Evolutionary conservation across 371 early-diverging fungal genomes (phyloP).

Genomic region (Zopfochytrium polystomum): DNA sequence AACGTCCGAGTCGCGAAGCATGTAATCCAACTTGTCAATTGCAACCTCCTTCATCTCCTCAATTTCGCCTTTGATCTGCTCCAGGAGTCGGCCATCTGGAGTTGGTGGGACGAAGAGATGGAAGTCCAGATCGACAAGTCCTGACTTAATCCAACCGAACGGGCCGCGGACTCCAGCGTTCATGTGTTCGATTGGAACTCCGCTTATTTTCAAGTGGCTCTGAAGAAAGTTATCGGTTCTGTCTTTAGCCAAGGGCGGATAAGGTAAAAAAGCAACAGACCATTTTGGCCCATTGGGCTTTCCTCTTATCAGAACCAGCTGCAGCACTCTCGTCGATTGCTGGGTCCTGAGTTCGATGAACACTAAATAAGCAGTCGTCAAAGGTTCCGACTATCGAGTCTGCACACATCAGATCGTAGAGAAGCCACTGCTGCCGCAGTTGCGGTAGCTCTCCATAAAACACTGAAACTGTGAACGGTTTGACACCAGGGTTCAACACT

Average conservation of each 20-base stretch:
- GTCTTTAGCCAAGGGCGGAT: background rate
- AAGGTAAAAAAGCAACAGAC: too few species aligned
- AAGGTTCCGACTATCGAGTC: constrained; percentile 88
- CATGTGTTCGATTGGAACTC: constrained; percentile 87
- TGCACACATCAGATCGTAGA: constrained; percentile 87
- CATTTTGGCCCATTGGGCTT: constrained; percentile 35
- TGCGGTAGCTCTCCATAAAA: constrained; percentile 78
- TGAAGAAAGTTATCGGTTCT: constrained; percentile 22
- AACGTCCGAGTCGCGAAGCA: constrained; percentile 29
- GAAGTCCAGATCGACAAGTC: constrained; percentile 75
- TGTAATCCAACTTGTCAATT: constrained; percentile 74
- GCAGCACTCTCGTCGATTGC: background rate
- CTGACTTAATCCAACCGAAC: constrained; percentile 90
- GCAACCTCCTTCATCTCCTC: constrained; percentile 72
- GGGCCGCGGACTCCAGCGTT: constrained; percentile 85
- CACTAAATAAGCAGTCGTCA: constrained; percentile 90
- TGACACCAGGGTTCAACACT: constrained; percentile 73
- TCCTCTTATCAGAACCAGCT: background rate
- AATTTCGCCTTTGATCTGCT: constrained; percentile 46
- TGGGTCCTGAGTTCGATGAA: constrained; percentile 54
- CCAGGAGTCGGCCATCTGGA: constrained; percentile 29
- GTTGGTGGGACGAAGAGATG: constrained; percentile 44
- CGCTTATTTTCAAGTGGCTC: constrained; percentile 86
- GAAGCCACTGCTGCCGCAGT: constrained; percentile 88
- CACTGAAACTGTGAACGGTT: constrained; percentile 84